Base-by-base conservation (phyloP, 148 eudicot genomes). In the Pouteria glomerata region DNA sequence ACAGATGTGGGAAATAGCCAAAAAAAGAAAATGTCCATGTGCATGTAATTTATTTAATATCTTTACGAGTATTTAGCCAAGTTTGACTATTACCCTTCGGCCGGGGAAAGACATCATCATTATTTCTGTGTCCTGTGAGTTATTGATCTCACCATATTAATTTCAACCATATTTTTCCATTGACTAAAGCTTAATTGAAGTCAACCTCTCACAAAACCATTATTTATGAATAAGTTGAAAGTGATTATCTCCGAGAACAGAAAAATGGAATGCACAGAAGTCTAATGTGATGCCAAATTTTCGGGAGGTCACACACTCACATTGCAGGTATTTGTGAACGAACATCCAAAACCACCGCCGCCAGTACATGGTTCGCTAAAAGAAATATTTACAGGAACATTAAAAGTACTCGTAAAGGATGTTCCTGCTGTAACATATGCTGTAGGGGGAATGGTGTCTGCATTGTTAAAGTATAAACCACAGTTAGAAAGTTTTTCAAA, bases 361-460 rank as follows among this genome's bases (percentile, higher is more conserved):
- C 88, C 93, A 37, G 71, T 74, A 73, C 99, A 95, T 8, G 93
- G 87, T 77, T 95, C 90, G 50, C 88, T 89, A 82, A 95, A 95
- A 10, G 96, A 74, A 67, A 95, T 81, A 80, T 89, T 74, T 48
- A 82, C 89, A 41, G 90, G 71, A 73, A 92, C 81, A 65, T 78
- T 86, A 57, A 72, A 52, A 76, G 85, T 81, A 77, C 73, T 87
- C 68, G 97, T 88, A 78, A 89, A 87, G 58, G 89, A 62, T 73
- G 85, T 76, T 35, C 82, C 73, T 53, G 90, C 76, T 42, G 89
- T 75, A 67, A 95, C 76, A 69, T 79, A 78, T 63, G 97, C 99
- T 63, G 99, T 95, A 27, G 99, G 99, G 39, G 84, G 85, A 31
- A 88, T 66, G 4, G 90, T 92, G 76, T 95, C 99, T 90, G 89